Base-by-base conservation (phyloP, 2,329 filamentous ascomycete species). In the Colletotrichum sp. region DNA sequence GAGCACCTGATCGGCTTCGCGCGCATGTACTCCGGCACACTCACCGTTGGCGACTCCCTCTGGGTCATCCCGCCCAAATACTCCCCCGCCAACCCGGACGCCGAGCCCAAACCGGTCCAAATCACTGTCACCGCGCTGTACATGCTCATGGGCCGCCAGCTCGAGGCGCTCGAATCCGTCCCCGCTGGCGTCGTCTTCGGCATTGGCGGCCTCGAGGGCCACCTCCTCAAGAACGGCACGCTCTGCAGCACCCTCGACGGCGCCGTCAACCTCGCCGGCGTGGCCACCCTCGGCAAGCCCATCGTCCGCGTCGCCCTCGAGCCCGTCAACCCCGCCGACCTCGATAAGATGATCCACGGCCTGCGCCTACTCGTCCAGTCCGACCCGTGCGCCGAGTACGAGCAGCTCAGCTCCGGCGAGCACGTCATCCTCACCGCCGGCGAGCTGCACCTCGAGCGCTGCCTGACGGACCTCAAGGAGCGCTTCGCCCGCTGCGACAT, bases 221-320 rank as follows among this genome's bases (percentile, higher is more conserved):
- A 96, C 77, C 94, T 99, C n/a, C 89, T 99, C 71, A 99, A 99
- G 84, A 98, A 96, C 2, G 97, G 96, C 15, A 99, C 97, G 0
- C 88, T 99, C 5, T 98, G 96, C 87, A 98, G 95, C 78, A 94
- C 95, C 78, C 87, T 98, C 0, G 93, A 95, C 65, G 97, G 97
- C 18, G 93, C 95, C 8, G 93, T 98, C 80, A 99, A 99, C 85
- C 88, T 99, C 69, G 97, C 96, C 1, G 96, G 96, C 78, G 93
- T 99, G 18, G 89, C 87, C 71, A 92, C 96, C 84, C 92, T 92
- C 36, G 95, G 94, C 6, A 94, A 96, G 70, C 97, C 97, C 2
- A 99, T 99, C 78, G 97, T 99, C 8, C 94, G 97, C 67, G 96
- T 99, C 24, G 96, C 97, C 0, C 88, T 99, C n/a, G 97, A 99